Evolutionary conservation across 352 stramenopile genomes (phyloP).

Genomic region (Thalassiosira hispida): DNA sequence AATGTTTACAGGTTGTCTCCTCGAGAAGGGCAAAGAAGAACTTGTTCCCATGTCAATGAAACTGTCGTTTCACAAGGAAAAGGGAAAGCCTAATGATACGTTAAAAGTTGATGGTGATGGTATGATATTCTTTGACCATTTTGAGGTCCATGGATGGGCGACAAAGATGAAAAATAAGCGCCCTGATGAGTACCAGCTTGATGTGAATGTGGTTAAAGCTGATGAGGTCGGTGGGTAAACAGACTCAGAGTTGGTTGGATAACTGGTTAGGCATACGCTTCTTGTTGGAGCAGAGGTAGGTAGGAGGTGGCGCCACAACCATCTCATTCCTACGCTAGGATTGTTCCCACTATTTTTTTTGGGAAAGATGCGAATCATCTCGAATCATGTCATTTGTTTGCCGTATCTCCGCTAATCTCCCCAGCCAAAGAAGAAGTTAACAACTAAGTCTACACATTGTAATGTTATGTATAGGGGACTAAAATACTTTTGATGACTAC

Average conservation of each 20-base stretch:
- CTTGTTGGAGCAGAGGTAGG: no score
- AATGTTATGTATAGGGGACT: no score
- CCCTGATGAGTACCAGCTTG: slow-evolving; percentile 7
- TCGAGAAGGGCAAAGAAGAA: slow-evolving; percentile 8
- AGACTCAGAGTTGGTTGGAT: background rate
- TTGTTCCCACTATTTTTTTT: no score
- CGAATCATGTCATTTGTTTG: no score
- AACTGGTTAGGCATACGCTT: background rate
- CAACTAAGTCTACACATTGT: no score
- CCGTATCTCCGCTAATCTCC: no score
- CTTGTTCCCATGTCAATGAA: slow-evolving; percentile 10
- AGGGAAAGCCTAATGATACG: slow-evolving; percentile 2
- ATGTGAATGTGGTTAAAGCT: background rate
- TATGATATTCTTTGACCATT: slow-evolving; percentile 17
- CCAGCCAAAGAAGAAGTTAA: no score
- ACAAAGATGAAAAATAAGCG: slow-evolving; percentile 13
- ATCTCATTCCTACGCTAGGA: no score
- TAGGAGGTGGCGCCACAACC: no score
- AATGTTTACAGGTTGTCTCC: slow-evolving; percentile 11
- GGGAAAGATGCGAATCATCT: no score
- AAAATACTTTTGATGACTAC: no score
- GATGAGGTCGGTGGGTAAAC: slow-evolving; percentile 18
- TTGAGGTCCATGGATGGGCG: slow-evolving; percentile 12
- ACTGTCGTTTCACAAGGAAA: slow-evolving; percentile 2
- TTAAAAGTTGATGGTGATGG: background rate